Percentiles rank a stretch among this genome's conserved stretches.
These are phyloP conservation scores for Globisporangium apiculatum DNA, from an alignment of 352 stramenopile species.

Conservation along the genomic window DNA sequence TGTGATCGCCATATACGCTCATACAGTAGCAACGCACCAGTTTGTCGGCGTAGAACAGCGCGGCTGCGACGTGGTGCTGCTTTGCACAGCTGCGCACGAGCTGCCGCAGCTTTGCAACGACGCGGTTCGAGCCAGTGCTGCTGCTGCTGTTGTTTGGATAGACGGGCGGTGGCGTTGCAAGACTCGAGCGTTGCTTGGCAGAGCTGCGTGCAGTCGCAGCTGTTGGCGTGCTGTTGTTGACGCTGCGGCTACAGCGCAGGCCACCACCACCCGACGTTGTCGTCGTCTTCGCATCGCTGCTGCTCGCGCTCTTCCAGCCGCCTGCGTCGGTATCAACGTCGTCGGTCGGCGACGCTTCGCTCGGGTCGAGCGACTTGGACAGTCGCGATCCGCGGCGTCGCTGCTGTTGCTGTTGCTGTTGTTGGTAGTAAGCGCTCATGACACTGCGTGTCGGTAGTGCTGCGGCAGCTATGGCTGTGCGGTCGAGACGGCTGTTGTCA, in stretches of 20 bases:
- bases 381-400: neutral
- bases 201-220: neutral
- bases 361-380: constrained; percentile 6
- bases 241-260: constrained; percentile 13
- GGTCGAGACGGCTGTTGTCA: neutral
- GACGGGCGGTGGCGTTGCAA: neutral
- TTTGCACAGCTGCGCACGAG: constrained; percentile 40
- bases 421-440: constrained; percentile 8
- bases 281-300: constrained; percentile 9
- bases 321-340: neutral
- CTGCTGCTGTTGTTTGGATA: neutral
- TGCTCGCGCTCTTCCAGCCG: constrained; percentile 13
- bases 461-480: neutral
- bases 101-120: constrained; percentile 25
- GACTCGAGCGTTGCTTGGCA: neutral
- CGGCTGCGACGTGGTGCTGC: constrained; percentile 41
- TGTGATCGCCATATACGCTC: neutral
- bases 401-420: neutral
- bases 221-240: constrained; percentile 14
- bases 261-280: neutral
- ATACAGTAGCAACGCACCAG: constrained; percentile 20
- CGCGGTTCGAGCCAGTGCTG: constrained; percentile 5
- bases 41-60: constrained; percentile 82
- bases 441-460: neutral
- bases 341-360: constrained; percentile 8